A percentile compares a stretch with the other conserved stretches of the same genome.
These are phyloP conservation scores for Fusarium kyushuense DNA, from an alignment of 2,329 filamentous ascomycete species.

Conservation along the genomic window DNA sequence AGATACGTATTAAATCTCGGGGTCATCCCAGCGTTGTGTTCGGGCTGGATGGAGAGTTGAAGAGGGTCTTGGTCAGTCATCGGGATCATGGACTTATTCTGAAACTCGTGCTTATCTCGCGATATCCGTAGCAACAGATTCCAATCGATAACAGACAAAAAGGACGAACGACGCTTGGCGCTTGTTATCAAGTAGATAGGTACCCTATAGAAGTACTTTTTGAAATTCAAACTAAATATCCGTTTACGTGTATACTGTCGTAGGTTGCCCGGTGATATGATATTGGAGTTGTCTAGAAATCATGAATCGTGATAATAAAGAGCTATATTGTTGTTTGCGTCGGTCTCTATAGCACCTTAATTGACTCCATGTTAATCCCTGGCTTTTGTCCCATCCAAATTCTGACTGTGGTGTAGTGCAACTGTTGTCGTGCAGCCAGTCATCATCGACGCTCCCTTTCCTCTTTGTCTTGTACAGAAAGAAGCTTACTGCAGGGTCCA, in stretches of 20 bases:
- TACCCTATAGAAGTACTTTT: too few relatives aligned
- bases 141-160: conserved; percentile 46
- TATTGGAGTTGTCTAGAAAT: conserved; percentile 9
- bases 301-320: conserved; percentile 20
- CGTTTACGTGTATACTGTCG: conserved; percentile 24
- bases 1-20: conserved; percentile 18
- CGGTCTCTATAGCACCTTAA: conserved; percentile 4
- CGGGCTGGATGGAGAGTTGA: conserved; percentile 20
- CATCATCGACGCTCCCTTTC: conserved; percentile 4
- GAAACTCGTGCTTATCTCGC: conserved; percentile 26
- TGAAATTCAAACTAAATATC: conserved; percentile 16
- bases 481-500: conserved; percentile 12
- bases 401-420: background rate
- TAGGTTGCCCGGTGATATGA: conserved; percentile 47
- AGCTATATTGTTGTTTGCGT: conserved; percentile 1
- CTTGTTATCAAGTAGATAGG: background rate
- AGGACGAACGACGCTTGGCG: conserved; percentile 13
- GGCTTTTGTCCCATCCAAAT: conserved; percentile 15
- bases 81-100: conserved; percentile 16
- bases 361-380: conserved; percentile 23
- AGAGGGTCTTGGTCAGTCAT: background rate
- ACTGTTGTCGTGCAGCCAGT: background rate
- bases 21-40: conserved; percentile 24
- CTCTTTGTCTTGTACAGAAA: background rate
- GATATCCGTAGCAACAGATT: conserved; percentile 38